Evolutionary conservation across 78 protist species (phyloP).

Genomic region (Chrysochromulina parva): DNA sequence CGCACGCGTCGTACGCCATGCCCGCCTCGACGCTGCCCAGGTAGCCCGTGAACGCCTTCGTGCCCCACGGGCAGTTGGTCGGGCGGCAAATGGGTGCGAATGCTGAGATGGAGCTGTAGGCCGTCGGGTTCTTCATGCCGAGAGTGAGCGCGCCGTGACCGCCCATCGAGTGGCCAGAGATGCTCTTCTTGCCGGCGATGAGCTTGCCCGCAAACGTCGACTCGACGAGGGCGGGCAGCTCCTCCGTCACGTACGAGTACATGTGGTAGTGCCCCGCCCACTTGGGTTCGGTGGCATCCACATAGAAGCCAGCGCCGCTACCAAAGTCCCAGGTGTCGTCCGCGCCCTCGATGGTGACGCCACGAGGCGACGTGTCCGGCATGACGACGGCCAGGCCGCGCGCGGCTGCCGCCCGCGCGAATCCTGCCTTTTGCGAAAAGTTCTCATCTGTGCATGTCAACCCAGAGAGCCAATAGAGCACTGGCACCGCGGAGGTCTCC

Average conservation of each 20-base stretch:
- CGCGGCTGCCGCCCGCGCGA: constrained; percentile 42
- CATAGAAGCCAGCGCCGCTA: constrained; percentile 88
- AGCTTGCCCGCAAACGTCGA: background rate
- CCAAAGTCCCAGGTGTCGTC: constrained; percentile 72
- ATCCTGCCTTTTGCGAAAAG: constrained; percentile 63
- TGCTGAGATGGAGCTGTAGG: constrained; percentile 77
- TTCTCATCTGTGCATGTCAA: constrained; percentile 89
- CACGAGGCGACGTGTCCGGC: constrained; percentile 92
- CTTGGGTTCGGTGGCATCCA: constrained; percentile 77
- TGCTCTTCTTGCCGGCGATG: background rate
- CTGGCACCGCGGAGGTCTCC: background rate
- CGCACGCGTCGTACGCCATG: background rate
- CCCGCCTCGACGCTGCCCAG: constrained; percentile 33
- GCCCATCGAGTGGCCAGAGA: constrained; percentile 83
- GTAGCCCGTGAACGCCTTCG: constrained; percentile 17
- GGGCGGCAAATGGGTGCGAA: constrained; percentile 84
- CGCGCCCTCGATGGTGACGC: constrained; percentile 43
- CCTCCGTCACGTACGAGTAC: constrained; percentile 82
- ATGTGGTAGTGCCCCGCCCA: constrained; percentile 76
- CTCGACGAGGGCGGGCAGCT: constrained; percentile 68
- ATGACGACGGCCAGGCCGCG: constrained; percentile 59
- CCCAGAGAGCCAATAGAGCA: constrained; percentile 68
- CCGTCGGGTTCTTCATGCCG: constrained; percentile 62
- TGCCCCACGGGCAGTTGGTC: constrained; percentile 16
- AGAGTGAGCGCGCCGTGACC: constrained; percentile 86